phyloP scores from a whole-genome alignment of 768 basidiomycete genomes.

The Leccinum sublutescens region DNA sequence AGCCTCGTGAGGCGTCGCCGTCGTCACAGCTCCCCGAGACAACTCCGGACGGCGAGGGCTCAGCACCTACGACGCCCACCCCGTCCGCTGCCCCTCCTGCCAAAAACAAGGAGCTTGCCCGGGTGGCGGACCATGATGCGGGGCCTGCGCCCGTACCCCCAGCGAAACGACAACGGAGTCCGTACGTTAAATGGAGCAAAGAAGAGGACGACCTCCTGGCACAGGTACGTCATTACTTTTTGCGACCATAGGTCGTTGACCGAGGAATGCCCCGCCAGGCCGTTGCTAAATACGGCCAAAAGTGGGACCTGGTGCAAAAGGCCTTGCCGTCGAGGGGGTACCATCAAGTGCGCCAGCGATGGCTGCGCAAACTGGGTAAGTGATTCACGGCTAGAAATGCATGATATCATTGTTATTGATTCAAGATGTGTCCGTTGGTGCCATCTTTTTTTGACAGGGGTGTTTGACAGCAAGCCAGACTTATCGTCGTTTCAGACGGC shows the following conservation, averaged over 20 bases:
- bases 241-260: background rate
- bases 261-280: conserved; percentile 22
- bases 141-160: conserved; percentile 14
- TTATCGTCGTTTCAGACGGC: conserved; percentile 35
- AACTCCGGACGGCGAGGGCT: conserved; percentile 4
- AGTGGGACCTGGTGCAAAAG: conserved; percentile 42
- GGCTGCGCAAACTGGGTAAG: conserved; percentile 40
- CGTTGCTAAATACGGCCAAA: conserved; percentile 39
- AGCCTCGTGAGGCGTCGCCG: conserved; percentile 9
- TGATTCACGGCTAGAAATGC: background rate
- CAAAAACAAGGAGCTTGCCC: conserved; percentile 23
- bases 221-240: conserved; percentile 26
- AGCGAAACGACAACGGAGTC: conserved; percentile 36
- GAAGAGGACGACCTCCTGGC: conserved; percentile 42
- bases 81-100: background rate
- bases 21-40: conserved; percentile 8
- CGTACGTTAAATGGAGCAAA: conserved; percentile 43
- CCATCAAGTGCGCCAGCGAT: conserved; percentile 44
- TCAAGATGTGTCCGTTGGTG: background rate
- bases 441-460: conserved; percentile 16
- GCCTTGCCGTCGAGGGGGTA: conserved; percentile 40
- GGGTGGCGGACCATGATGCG: conserved; percentile 32
- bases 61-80: background rate
- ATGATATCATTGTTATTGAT: too few species aligned
- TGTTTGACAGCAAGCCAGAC: conserved; percentile 39